A percentile compares a stretch with the other conserved stretches of the same genome.
phyloP scores from a whole-genome alignment of 1,139 yeast species.

The Geotrichum bryndzae region DNA sequence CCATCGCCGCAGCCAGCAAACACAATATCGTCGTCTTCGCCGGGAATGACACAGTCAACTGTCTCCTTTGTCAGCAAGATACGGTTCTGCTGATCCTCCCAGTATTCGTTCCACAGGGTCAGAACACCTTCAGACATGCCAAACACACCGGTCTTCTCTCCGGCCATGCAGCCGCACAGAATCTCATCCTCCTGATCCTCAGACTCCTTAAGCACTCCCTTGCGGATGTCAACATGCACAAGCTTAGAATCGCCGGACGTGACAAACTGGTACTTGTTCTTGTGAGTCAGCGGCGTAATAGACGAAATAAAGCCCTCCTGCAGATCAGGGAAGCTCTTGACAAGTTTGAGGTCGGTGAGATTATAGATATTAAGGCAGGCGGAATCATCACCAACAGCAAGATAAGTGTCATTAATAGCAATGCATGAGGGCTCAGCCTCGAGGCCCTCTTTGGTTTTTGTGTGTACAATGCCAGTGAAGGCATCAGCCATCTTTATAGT shows the following conservation, averaged over 20 bases:
- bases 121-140: conserved; percentile 92
- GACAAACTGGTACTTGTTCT: conserved; percentile 73
- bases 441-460: conserved; percentile 41
- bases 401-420: conserved; percentile 56
- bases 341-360: conserved; percentile 40
- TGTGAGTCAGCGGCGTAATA: conserved; percentile 48
- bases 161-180: conserved; percentile 57
- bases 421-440: conserved; percentile 57
- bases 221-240: conserved; percentile 72
- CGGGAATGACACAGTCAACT: conserved; percentile 69
- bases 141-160: conserved; percentile 61
- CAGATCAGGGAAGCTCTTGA: conserved; percentile 42
- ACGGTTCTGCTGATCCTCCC: conserved; percentile 76
- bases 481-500: conserved; percentile 70
- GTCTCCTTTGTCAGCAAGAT: conserved; percentile 69
- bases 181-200: conserved; percentile 95
- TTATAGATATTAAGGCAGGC: conserved; percentile 64
- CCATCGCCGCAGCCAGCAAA: conserved; percentile 91
- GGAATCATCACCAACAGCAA: conserved; percentile 73
- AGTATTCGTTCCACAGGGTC: conserved; percentile 72
- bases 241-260: conserved; percentile 81
- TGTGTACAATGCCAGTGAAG: conserved; percentile 68
- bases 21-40: conserved; percentile 65
- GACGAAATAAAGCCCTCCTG: conserved; percentile 68
- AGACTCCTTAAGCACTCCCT: conserved; percentile 51